Percentiles rank a stretch among this genome's conserved stretches.
Evolutionary conservation across 2,329 filamentous ascomycete species (phyloP).

Genomic region (Bipolaris oryzae): DNA sequence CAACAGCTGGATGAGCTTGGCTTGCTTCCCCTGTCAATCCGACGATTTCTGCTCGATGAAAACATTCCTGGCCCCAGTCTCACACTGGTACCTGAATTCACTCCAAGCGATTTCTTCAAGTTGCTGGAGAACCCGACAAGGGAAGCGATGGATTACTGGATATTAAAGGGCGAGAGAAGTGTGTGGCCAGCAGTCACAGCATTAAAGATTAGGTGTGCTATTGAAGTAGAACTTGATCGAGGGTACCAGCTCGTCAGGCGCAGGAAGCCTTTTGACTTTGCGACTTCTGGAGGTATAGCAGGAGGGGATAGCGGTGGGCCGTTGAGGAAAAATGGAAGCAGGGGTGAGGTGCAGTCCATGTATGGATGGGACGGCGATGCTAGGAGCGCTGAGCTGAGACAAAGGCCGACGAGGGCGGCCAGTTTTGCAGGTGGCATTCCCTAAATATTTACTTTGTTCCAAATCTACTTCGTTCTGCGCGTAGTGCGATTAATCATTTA

Average conservation of each 20-base stretch:
- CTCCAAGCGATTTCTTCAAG: slow-evolving; percentile 72
- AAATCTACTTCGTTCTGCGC: not conserved
- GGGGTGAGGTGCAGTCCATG: slow-evolving; percentile 23
- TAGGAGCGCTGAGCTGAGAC: slow-evolving; percentile 8
- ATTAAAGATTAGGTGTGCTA: slow-evolving; percentile 77
- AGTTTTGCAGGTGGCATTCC: slow-evolving; percentile 34
- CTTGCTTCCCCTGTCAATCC: slow-evolving; percentile 70
- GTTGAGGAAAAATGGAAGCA: slow-evolving; percentile 33
- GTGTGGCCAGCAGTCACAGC: slow-evolving; percentile 91
- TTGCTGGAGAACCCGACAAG: slow-evolving; percentile 83
- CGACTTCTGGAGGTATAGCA: slow-evolving; percentile 14
- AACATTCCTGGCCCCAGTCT: slow-evolving; percentile 77
- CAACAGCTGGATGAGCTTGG: slow-evolving; percentile 80
- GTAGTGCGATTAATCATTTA: not conserved
- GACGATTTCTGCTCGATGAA: slow-evolving; percentile 82
- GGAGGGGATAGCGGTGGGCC: slow-evolving; percentile 9
- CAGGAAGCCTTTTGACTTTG: slow-evolving; percentile 49
- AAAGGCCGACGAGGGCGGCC: slow-evolving; percentile 32
- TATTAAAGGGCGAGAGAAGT: slow-evolving; percentile 79
- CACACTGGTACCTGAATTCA: slow-evolving; percentile 81
- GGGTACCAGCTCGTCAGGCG: slow-evolving; percentile 81
- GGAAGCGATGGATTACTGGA: slow-evolving; percentile 82
- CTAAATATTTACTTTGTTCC: not conserved
- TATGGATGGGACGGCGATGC: slow-evolving; percentile 18
- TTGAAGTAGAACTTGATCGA: slow-evolving; percentile 86